Evolutionary conservation across 208 protist species (phyloP), one percentile per base, ranked within the genome.

Genomic region (Acanthamoeba triangularis): DNA sequence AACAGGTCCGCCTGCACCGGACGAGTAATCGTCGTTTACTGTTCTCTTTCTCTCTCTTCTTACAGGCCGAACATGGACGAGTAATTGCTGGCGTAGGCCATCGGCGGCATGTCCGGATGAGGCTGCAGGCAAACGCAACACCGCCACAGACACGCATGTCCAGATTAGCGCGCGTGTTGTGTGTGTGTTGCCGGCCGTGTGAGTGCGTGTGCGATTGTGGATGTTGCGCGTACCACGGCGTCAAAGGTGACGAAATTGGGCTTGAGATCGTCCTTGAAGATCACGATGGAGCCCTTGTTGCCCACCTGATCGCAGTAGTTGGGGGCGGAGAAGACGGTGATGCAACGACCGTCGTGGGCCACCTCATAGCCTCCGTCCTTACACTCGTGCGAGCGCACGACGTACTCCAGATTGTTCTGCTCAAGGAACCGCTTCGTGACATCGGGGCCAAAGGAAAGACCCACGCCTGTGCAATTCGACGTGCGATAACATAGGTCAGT

Each of bases 251-350:
- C 94, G 49, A 96, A 97, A 30, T 96, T 95, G 23, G 96, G 97
- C 49, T 96, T 80, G 47, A 95, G 78, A 20, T 96, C 56, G 37
- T 95, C 52, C 44, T 94, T 85, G 56, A 98, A 93, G 14, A 80
- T 96, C 49, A 98, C 97, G 52, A 98, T 97, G 30, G 98, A 97
- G 85, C 98, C 98, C 94, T 98, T 98, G 95, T 98, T 98, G 93
- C 98, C 98, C 80, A 97, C 96, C 95, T 99, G 98, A 95, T 99
- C 99, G 97, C 99, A 99, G 97, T 99, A 99, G 96, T 99, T 99
- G n/a, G 99, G 99, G 6, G 99, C 99, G 87, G 99, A 99, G 96
- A 99, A 99, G 78, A 99, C 97, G 37, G 99, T 99, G 94, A 99
- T 98, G 52, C 99, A 98, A 67, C 98, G 97, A 49, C 98, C 98